These are phyloP conservation scores for Pythium oligandrum DNA, from an alignment of 352 stramenopile species.

Conservation along the genomic window DNA sequence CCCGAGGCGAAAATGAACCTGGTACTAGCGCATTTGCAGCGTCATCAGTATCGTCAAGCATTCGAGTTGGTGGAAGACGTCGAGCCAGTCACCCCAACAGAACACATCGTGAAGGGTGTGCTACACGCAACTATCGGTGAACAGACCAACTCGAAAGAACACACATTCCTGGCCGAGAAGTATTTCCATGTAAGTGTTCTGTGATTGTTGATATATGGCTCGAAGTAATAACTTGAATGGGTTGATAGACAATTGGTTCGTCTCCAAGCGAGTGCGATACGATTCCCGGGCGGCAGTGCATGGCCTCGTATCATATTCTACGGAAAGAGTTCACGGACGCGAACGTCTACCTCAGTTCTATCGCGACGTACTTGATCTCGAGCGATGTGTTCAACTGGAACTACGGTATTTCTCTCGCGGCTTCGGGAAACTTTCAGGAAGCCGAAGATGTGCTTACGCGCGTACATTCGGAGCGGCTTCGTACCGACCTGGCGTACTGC, in stretches of 20 bases:
- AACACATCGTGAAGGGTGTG: constrained; percentile 55
- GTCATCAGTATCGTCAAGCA: constrained; percentile 37
- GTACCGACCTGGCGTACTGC: constrained; percentile 30
- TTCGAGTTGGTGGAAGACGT: constrained; percentile 57
- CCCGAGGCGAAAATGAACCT: constrained; percentile 56
- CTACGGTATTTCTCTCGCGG: constrained; percentile 59
- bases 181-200: constrained; percentile 39
- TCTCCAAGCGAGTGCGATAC: constrained; percentile 48
- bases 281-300: constrained; percentile 62
- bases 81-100: constrained; percentile 27
- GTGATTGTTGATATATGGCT: neutral
- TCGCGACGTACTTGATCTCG: constrained; percentile 41
- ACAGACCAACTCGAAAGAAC: constrained; percentile 50
- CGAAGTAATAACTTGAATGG: neutral
- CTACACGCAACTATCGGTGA: constrained; percentile 58
- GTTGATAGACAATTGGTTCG: constrained; percentile 32
- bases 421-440: constrained; percentile 35
- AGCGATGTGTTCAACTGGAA: constrained; percentile 81
- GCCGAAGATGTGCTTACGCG: constrained; percentile 51
- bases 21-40: constrained; percentile 45
- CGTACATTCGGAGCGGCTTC: constrained; percentile 30
- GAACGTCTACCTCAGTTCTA: constrained; percentile 68
- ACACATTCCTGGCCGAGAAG: constrained; percentile 73
- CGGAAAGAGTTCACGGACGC: constrained; percentile 61
- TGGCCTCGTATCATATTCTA: constrained; percentile 65